Conservation (phyloP, 805 yeast species). For the Wickerhamiella qilinensis region DNA sequence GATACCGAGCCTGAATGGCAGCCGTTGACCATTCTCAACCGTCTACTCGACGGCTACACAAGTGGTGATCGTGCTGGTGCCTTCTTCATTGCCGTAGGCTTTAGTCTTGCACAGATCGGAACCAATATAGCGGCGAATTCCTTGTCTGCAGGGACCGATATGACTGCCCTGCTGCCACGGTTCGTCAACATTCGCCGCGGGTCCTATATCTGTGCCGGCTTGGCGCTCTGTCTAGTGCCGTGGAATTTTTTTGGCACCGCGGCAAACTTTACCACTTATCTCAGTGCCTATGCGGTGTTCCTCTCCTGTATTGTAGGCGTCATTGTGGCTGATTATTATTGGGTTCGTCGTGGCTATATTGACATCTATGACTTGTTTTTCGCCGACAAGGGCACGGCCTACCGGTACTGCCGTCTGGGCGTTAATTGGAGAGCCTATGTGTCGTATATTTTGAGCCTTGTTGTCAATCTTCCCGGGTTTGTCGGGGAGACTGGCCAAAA, state of each 20-base stretch:
- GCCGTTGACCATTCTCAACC: slow-evolving; percentile 57
- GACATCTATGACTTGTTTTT: slow-evolving; percentile 48
- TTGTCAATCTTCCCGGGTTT: slow-evolving; percentile 75
- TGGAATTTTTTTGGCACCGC: slow-evolving; percentile 65
- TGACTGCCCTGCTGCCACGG: slow-evolving; percentile 31
- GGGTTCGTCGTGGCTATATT: slow-evolving; percentile 59
- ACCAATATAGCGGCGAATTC: slow-evolving; percentile 34
- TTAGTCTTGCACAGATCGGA: slow-evolving; percentile 36
- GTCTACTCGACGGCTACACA: slow-evolving; percentile 40
- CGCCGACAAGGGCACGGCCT: slow-evolving; percentile 29
- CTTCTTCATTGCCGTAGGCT: slow-evolving; percentile 52
- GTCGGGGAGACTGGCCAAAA: slow-evolving; percentile 55
- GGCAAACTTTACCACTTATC: slow-evolving; percentile 59
- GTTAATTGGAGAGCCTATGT: slow-evolving; percentile 71
- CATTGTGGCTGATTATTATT: slow-evolving; percentile 40
- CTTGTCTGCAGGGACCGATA: slow-evolving; percentile 33
- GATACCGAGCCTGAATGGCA: slow-evolving; percentile 56
- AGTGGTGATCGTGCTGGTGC: slow-evolving; percentile 69
- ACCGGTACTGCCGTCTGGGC: slow-evolving; percentile 60
- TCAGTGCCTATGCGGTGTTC: slow-evolving; percentile 71
- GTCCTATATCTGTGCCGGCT: slow-evolving; percentile 55
- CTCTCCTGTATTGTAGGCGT: slow-evolving; percentile 73
- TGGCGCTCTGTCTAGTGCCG: slow-evolving; percentile 62
- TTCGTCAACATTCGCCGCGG: slow-evolving; percentile 57
- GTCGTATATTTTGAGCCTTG: slow-evolving; percentile 66